Conservation (phyloP, 768 basidiomycete species). For the Udeniomyces megalosporus region DNA sequence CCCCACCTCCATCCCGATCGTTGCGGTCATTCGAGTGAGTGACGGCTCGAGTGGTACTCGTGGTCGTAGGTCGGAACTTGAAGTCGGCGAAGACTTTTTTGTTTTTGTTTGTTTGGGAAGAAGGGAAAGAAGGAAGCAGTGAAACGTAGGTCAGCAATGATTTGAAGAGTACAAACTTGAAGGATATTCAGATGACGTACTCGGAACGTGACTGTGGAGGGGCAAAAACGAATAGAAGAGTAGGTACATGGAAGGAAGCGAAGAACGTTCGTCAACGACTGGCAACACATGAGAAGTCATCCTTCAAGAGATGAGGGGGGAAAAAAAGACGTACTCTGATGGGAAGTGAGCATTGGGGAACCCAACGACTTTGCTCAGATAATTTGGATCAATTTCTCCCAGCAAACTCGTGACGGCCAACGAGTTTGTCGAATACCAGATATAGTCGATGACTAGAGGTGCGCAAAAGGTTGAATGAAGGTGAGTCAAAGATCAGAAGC, state of each 20-base stretch:
- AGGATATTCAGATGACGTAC: not conserved
- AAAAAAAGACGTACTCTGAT: constrained; percentile 48
- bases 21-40: not conserved
- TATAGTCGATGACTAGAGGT: constrained; percentile 57
- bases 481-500: not conserved
- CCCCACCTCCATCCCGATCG: not conserved
- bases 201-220: too few species aligned
- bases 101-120: not conserved
- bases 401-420: constrained; percentile 67
- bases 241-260: not conserved
- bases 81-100: constrained; percentile 9
- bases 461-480: not conserved
- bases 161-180: not conserved
- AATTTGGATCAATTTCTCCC: constrained; percentile 66
- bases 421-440: constrained; percentile 71
- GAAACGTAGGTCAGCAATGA: not conserved
- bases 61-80: not conserved
- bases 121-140: not conserved
- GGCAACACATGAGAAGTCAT: too few species aligned
- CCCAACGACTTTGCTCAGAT: constrained; percentile 79
- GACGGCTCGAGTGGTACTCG: constrained; percentile 6
- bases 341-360: constrained; percentile 96
- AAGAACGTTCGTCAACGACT: too few species aligned
- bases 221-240: not conserved
- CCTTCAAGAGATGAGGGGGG: not conserved